These are phyloP conservation scores for Petrea volubilis DNA, from an alignment of 257 asterid genomes.

Conservation along the genomic window DNA sequence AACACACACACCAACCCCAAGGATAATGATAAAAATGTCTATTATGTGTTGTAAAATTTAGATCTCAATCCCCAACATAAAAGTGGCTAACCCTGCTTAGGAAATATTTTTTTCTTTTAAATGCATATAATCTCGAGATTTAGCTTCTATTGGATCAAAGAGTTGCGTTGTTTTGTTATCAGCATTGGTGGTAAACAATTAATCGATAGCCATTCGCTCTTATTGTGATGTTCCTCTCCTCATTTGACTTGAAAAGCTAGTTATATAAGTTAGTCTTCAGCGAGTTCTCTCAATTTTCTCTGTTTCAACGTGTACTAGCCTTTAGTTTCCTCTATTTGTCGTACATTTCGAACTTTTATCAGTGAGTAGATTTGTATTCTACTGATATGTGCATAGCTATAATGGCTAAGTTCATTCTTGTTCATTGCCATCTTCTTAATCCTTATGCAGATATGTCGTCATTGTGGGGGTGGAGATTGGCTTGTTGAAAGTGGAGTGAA, in stretches of 20 bases:
- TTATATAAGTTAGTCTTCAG: background rate
- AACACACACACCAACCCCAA: no score
- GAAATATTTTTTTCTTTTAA: no score
- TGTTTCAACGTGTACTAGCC: background rate
- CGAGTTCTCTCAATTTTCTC: background rate
- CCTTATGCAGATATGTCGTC: constrained; percentile 73
- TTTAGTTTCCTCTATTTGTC: background rate
- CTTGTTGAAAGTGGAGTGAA: constrained; percentile 75
- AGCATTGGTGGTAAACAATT: background rate
- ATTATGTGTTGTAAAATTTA: no score
- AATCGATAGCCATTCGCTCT: background rate
- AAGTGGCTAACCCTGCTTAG: no score
- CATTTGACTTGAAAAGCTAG: background rate
- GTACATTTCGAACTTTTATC: background rate
- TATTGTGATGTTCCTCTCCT: background rate
- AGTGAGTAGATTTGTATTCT: background rate
- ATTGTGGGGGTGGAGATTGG: constrained; percentile 99
- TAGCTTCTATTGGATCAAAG: background rate
- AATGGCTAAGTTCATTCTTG: background rate
- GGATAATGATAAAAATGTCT: no score
- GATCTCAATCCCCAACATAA: no score
- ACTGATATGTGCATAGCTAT: background rate
- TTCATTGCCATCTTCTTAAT: background rate
- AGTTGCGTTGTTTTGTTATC: background rate
- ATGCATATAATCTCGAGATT: no score